phyloP scores from a whole-genome alignment of 495 filamentous ascomycete species.

The Podospora pseudocomata region DNA sequence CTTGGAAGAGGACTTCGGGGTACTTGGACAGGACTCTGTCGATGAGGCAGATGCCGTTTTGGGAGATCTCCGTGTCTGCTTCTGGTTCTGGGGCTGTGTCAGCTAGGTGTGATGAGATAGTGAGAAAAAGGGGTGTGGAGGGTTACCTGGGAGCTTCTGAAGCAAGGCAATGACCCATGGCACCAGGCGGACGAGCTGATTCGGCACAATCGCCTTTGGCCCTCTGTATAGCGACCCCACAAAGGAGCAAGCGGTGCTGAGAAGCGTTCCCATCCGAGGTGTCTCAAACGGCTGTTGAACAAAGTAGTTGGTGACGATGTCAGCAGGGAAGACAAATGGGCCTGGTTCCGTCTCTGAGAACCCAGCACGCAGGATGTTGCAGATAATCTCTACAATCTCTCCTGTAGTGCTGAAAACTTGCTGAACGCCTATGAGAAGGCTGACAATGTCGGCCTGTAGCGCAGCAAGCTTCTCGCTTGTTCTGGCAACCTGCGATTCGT shows the following conservation, averaged over 20 bases:
- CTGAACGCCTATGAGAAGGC: slow-evolving; percentile 48
- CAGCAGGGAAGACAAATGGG: slow-evolving; percentile 70
- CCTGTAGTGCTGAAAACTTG: slow-evolving; percentile 57
- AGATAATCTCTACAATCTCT: slow-evolving; percentile 71
- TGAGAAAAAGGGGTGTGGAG: slow-evolving; percentile 3
- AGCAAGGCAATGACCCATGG: slow-evolving; percentile 64
- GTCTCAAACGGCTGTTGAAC: slow-evolving; percentile 57
- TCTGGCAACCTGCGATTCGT: slow-evolving; percentile 22
- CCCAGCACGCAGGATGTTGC: slow-evolving; percentile 70
- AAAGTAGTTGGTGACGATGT: slow-evolving; percentile 68
- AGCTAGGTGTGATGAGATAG: background rate
- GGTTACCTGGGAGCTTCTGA: slow-evolving; percentile 57
- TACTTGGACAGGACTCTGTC: slow-evolving; percentile 64
- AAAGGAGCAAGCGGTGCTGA: slow-evolving; percentile 75
- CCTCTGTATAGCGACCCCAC: slow-evolving; percentile 59
- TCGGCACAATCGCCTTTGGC: slow-evolving; percentile 36
- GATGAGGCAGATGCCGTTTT: slow-evolving; percentile 71
- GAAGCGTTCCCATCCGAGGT: slow-evolving; percentile 66
- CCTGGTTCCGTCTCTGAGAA: slow-evolving; percentile 75
- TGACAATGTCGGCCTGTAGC: slow-evolving; percentile 51
- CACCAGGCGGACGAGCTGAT: slow-evolving; percentile 54
- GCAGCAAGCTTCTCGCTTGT: slow-evolving; percentile 13
- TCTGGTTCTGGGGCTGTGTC: slow-evolving; percentile 43
- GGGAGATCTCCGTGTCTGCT: slow-evolving; percentile 74
- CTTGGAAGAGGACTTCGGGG: slow-evolving; percentile 51